These are phyloP conservation scores for Termitomyces sp. DNA, from an alignment of 768 basidiomycete species.

Conservation along the genomic window DNA sequence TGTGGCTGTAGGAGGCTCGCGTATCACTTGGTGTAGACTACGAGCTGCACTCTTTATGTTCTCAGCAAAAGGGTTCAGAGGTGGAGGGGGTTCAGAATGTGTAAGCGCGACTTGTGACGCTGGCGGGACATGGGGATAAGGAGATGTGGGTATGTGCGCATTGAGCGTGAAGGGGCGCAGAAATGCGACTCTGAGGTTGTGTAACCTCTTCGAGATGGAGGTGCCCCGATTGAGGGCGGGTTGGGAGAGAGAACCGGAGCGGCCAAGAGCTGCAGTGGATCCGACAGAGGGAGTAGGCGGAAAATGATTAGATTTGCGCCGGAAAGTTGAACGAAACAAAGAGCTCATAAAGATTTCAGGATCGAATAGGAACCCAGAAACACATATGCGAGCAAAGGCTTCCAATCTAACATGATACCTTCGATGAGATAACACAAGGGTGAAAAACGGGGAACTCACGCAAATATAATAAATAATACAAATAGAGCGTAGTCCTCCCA, in stretches of 20 bases:
- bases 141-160: constrained; percentile 20
- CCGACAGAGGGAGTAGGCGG: constrained; percentile 22
- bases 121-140: constrained; percentile 17
- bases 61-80: constrained; percentile 25
- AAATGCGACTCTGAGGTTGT: constrained; percentile 38
- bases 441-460: constrained; percentile 41
- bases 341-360: constrained; percentile 60
- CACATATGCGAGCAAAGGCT: constrained; percentile 81
- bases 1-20: constrained; percentile 41
- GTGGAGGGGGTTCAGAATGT: constrained; percentile 16
- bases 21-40: constrained; percentile 32
- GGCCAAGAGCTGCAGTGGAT: constrained; percentile 20
- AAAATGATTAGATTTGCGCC: constrained; percentile 23
- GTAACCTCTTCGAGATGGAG: constrained; percentile 42
- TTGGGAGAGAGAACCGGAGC: constrained; percentile 20
- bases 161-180: constrained; percentile 51
- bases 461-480: constrained; percentile 78
- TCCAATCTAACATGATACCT: constrained; percentile 55
- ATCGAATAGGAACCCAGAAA: constrained; percentile 85
- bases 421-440: background rate
- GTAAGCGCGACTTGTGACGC: constrained; percentile 23
- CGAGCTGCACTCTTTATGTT: constrained; percentile 28
- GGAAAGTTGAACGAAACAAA: constrained; percentile 37
- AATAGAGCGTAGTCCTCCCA: constrained; percentile 94
- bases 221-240: constrained; percentile 37